Base-by-base conservation (phyloP, 495 filamentous ascomycete species). In the Aspergillus steynii region DNA sequence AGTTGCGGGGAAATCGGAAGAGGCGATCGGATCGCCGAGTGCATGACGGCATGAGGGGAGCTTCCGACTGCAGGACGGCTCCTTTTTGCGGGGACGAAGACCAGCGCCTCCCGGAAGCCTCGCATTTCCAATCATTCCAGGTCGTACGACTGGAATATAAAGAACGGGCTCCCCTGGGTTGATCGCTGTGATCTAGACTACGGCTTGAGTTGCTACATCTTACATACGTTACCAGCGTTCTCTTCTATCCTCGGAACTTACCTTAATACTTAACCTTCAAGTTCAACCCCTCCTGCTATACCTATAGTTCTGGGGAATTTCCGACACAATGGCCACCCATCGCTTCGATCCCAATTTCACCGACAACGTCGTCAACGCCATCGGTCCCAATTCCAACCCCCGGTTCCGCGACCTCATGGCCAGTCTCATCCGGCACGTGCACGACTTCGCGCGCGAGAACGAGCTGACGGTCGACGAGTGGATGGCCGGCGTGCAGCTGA, bases 301-400 rank as follows among this genome's bases (percentile, higher is more conserved):
- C 14, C 12, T 34, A 49, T 34, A 34, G 6, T 34, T 34, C 31
- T 34, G 4, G 20, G 42, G 12, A 47, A 32, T 26, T 50, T 25
- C 20, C 37, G 48, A 53, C 53, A 76, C 46, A 46, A 78, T 77
- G 75, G 68, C 74, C 47, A 64, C 67, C 42, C 73, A 74, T 61
- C 65, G 74, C 55, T 80, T 80, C 68, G 81, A 89, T 67, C 82
- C 85, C 47, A 74, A 80, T 53, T 88, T 92, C 80, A 91, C 87
- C 42, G 80, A 87, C 67, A 77, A 77, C 64, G 88, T 92, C 68
- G 85, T 90, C 75, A 81, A 85, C 60, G 82, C 89, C 31, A 92
- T 86, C 53, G 89, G 88, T 2, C 86, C 86, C 3, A 86, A 88
- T 34, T 85, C 86, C 51, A 71, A 79, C 37, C 86, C 84, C 32